Base-by-base conservation (phyloP, 805 yeast genomes). In the Torulaspora maleeae region DNA sequence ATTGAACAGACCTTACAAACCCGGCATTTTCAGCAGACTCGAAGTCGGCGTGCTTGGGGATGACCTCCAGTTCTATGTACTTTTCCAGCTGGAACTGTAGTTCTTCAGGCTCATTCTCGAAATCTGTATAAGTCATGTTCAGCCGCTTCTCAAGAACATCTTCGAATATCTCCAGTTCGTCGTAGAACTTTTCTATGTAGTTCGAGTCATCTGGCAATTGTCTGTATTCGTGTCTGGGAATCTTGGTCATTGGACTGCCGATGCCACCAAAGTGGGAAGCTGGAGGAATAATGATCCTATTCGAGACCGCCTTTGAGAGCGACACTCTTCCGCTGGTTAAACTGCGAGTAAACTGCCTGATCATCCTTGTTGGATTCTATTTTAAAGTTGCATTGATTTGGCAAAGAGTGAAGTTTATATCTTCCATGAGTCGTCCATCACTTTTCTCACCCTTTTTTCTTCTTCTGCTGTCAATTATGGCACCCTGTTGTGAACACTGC, bases 131-230 rank as follows among this genome's bases (percentile, higher is more conserved):
- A 7, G 50, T 52, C 35, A 62, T 65, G 13, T 66, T 55, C 16
- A 51, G 44, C 12, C 45, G 56, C 33, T 49, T 51, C 17, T 52
- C 52, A 13, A 53, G 44, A 6, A 47, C 44, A 28, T 56, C 61
- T 27, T 43, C 41, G 5, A 56, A 56, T 5, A 41, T 38, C 35
- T 49, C 58, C 29, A 76, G 52, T 41, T 75, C 78, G 11, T 62
- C 62, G 54, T 74, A 75, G 54, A 73, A 78, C 44, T 74, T 72
- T 40, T 74, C 77, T 27, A 76, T 74, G 54, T 71, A 75, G 49
- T 71, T 72, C 0, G 79, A 74, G 52, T 76, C 79, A 34, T 76
- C 80, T 0, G 81, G 81, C 15, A 76, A 54, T 50, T 76, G 80
- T 28, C 61, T 68, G 51, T 76, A 76, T 27, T 56, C 58, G 32